Evolutionary conservation across 1,284 basidiomycete species (phyloP).

Genomic region (Irpex lacteus): DNA sequence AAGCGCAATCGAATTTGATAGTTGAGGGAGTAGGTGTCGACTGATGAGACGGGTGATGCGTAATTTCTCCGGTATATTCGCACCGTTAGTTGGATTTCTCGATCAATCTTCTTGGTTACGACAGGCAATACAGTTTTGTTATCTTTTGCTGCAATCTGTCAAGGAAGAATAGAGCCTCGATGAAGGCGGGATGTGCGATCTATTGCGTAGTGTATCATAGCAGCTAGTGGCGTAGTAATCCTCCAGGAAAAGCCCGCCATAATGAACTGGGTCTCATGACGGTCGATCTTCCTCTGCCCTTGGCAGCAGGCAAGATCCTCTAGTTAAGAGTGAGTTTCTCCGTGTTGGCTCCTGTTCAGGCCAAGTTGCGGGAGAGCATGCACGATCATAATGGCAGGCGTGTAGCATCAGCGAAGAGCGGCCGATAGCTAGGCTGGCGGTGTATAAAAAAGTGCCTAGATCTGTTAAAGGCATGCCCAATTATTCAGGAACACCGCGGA

Average conservation of each 20-base stretch:
- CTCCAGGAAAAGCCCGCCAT: neutral
- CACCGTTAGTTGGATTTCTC: neutral
- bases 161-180: neutral
- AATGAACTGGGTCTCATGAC: neutral
- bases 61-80: slow-evolving; percentile 4
- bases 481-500: neutral
- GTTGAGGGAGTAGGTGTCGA: too few species aligned
- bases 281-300: neutral
- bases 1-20: too few species aligned
- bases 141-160: neutral
- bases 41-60: slow-evolving; percentile 3
- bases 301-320: neutral
- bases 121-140: neutral
- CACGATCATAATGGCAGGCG: too few species aligned
- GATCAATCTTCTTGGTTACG: neutral
- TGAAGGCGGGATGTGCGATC: neutral
- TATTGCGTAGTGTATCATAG: neutral
- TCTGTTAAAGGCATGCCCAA: neutral
- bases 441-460: neutral
- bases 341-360: neutral
- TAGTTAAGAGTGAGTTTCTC: neutral
- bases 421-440: too few species aligned
- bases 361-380: neutral
- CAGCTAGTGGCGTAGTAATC: neutral
- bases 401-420: too few species aligned